Evolutionary conservation across 2,329 filamentous ascomycete genomes (phyloP).

Genomic region (Aspergillus luchuensis): DNA sequence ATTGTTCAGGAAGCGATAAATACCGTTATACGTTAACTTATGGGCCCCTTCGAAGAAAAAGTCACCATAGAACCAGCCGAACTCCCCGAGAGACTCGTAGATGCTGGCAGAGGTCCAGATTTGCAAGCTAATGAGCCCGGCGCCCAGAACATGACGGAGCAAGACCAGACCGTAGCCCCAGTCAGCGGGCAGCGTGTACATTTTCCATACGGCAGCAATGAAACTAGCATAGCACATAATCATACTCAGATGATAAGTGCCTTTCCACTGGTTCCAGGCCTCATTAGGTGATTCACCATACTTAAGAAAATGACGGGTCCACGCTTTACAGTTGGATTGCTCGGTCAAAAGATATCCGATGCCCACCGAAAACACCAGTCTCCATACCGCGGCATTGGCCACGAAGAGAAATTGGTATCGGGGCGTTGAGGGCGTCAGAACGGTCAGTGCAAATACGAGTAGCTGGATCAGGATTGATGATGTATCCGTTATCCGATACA

Average conservation of each 20-base stretch:
- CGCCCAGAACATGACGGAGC: slow-evolving; percentile 83
- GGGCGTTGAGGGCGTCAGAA: slow-evolving; percentile 75
- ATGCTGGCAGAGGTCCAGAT: slow-evolving; percentile 92
- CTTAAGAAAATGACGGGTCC: slow-evolving; percentile 97
- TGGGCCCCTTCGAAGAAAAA: slow-evolving; percentile 93
- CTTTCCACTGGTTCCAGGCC: slow-evolving; percentile 98
- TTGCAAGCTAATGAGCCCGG: slow-evolving; percentile 79
- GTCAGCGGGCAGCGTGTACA: slow-evolving; percentile 83
- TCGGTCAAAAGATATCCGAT: slow-evolving; percentile 80
- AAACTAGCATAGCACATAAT: slow-evolving; percentile 87
- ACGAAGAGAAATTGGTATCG: slow-evolving; percentile 78
- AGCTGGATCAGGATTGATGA: slow-evolving; percentile 74
- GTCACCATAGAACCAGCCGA: slow-evolving; percentile 98
- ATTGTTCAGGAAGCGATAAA: slow-evolving; percentile 98
- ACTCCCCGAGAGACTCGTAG: slow-evolving; percentile 93
- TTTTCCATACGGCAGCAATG: slow-evolving; percentile 90
- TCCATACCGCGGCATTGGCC: slow-evolving; percentile 76
- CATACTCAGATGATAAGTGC: slow-evolving; percentile 90
- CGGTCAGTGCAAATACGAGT: slow-evolving; percentile 72
- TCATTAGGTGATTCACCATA: slow-evolving; percentile 88
- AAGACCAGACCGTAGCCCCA: slow-evolving; percentile 86
- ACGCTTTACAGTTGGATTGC: slow-evolving; percentile 88
- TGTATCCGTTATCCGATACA: slow-evolving; percentile 83
- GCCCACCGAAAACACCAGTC: slow-evolving; percentile 88
- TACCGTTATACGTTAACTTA: slow-evolving; percentile 92